Percentiles rank a stretch among this genome's conserved stretches.
phyloP scores from a whole-genome alignment of 495 filamentous ascomycete genomes.

The Podospora australis region DNA sequence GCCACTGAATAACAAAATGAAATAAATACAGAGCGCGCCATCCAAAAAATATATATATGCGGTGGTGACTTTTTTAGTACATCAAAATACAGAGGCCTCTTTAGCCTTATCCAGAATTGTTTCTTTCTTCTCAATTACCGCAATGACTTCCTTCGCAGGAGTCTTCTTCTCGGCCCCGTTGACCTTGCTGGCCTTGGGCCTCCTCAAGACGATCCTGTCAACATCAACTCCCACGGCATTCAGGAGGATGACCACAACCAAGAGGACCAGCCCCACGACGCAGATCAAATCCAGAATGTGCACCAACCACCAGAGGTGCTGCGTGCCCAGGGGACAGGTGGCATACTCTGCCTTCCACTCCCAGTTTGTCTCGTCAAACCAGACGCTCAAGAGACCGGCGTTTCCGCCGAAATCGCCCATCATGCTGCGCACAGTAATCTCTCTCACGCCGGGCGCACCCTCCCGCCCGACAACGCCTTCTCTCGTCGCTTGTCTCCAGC shows the following conservation, averaged over 20 bases:
- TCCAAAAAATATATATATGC: no score
- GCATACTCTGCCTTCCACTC: conserved; percentile 79
- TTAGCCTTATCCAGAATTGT: no score
- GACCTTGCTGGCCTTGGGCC: no score
- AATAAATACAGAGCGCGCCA: no score
- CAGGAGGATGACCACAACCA: conserved; percentile 16
- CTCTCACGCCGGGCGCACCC: conserved; percentile 56
- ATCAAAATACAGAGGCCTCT: no score
- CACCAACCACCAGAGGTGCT: conserved; percentile 92
- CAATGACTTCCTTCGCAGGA: no score
- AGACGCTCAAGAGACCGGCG: conserved; percentile 76
- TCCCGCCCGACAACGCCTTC: conserved; percentile 27
- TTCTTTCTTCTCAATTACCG: no score
- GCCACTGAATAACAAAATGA: no score
- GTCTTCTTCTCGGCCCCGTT: no score
- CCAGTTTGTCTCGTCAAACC: conserved; percentile 67
- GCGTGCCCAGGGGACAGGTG: conserved; percentile 70
- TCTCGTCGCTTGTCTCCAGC: conserved; percentile 32
- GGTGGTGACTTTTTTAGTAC: no score
- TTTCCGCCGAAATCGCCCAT: conserved; percentile 93
- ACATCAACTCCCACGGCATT: conserved; percentile 19
- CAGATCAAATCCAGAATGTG: conserved; percentile 65
- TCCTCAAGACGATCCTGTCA: conserved; percentile 8
- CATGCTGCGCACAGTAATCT: conserved; percentile 95
- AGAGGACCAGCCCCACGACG: conserved; percentile 28